Base-by-base conservation (phyloP, 306 rosid genomes). In the Calophaca sinica region DNA sequence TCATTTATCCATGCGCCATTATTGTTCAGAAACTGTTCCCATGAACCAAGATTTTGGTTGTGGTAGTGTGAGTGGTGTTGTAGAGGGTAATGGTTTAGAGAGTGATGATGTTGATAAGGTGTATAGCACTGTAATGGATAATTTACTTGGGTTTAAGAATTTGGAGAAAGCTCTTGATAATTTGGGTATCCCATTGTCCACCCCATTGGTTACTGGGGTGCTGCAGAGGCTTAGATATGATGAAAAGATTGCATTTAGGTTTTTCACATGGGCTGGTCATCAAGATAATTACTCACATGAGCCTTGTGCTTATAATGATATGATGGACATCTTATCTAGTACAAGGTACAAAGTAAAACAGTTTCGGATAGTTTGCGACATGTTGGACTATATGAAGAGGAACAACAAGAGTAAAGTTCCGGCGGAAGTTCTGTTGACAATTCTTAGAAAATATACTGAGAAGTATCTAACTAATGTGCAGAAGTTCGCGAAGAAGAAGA, bases 361-460 rank as follows among this genome's bases (percentile, higher is more conserved):
- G 86, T 94, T 94, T 79, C 81, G 97, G 69, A 86, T 94, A 36
- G 93, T 94, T 66, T 91, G 97, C 12, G 96, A 91, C 31, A 12
- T 91, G 31, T 81, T 94, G 85, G 98, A 94, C 52, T 89, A 91
- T 48, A 88, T 89, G 98, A 94, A 91, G 88, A 88, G 97, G 87
- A 87, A 88, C 66, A 62, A 76, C 75, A 89, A 84, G 85, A 84
- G 62, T 51, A 70, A 41, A 0, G 88, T 91, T 81, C 98, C 94
- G 3, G 62, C 83, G 28, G 96, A 94, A 50, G 85, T 87, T 72
- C 84, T 94, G 13, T 35, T 88, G 76, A 81, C 57, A n/a, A 86
- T 94, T 82, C 81, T 94, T 90, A 88, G 84, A 64, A 85, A 75
- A 13, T 91, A 89, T 35, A 84, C 94, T 2, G 96, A 89, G 72